Evolutionary conservation across 1,284 basidiomycete species (phyloP), one percentile per base, ranked within the genome.

Genomic region (Thelephora terrestris): DNA sequence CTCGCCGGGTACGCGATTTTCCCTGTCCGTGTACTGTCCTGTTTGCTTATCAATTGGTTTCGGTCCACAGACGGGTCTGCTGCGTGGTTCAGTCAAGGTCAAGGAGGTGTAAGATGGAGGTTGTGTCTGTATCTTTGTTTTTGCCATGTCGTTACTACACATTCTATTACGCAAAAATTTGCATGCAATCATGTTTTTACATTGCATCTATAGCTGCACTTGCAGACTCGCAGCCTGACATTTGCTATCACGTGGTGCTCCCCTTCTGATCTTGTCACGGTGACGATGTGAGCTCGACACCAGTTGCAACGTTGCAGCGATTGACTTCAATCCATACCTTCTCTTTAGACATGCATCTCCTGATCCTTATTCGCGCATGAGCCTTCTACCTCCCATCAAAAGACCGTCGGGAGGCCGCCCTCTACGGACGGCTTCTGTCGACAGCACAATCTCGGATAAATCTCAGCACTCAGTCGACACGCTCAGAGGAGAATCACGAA

Each of bases 71-170:
- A 91, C 87, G 65, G 88, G 87, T 88, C 78, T 91, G 58, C 73
- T 91, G 53, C 88, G 88, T 64, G 88, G 89, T 85, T 88, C 89
- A 46, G 84, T 89, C 84, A 91, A 90, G 73, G 83, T 86, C 80
- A 91, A 91, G 80, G 87, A 91, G 61, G 78, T 85, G 55, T 90
- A 78, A 68, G 62, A 21, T n/a, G 39, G 5, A 53, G 52, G 51
- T 52, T 47, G 53, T 48, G 38, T 52, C 43, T 55, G 46, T 29
- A 37, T 27, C 35, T 14, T n/a, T n/a, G n/a, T n/a, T 27, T 25
- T 37, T 50, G 27, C 34, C 42, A 21, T 29, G 44, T 36, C 47
- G 29, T 44, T 43, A 25, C 46, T 39, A 39, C 44, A 35, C 47
- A 24, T 38, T 43, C 47, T 34, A 27, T 47, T 40, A 40, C 48